Evolutionary conservation across 78 protist species (phyloP).

Genomic region (Chrysochromulina tobinii): DNA sequence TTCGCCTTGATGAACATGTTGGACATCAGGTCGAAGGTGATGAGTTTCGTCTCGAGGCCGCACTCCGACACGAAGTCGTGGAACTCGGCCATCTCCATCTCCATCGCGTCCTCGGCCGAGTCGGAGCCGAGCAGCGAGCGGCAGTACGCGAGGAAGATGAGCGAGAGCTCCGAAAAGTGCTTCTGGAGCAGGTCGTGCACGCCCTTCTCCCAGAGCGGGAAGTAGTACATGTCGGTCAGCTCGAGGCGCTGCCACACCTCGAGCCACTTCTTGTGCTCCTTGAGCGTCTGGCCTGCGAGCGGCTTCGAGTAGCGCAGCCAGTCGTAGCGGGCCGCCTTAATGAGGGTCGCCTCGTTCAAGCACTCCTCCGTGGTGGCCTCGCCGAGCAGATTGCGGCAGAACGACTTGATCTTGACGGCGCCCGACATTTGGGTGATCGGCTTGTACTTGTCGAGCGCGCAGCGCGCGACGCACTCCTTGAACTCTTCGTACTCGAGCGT

Average conservation of each 20-base stretch:
- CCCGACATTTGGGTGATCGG: neutral
- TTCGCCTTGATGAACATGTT: no score
- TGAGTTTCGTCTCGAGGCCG: no score
- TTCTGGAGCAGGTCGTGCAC: neutral
- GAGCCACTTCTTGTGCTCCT: neutral
- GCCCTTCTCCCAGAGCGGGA: neutral
- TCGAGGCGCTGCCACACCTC: neutral
- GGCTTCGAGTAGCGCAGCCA: neutral
- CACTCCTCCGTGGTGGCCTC: no score
- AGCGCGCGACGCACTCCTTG: neutral
- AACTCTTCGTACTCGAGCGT: neutral
- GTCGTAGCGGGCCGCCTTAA: no score
- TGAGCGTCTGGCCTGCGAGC: neutral
- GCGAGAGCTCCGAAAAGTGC: no score
- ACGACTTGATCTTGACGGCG: neutral
- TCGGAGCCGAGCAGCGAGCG: no score
- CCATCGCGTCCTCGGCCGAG: no score
- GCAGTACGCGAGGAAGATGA: neutral
- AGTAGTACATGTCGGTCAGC: neutral
- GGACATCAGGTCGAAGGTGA: no score
- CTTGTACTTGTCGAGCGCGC: neutral
- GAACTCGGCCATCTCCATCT: no score
- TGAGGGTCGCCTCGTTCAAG: neutral
- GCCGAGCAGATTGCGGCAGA: neutral
- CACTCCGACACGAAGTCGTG: no score